phyloP scores from a whole-genome alignment of 1,284 basidiomycete species.

The Pterula multifida region DNA sequence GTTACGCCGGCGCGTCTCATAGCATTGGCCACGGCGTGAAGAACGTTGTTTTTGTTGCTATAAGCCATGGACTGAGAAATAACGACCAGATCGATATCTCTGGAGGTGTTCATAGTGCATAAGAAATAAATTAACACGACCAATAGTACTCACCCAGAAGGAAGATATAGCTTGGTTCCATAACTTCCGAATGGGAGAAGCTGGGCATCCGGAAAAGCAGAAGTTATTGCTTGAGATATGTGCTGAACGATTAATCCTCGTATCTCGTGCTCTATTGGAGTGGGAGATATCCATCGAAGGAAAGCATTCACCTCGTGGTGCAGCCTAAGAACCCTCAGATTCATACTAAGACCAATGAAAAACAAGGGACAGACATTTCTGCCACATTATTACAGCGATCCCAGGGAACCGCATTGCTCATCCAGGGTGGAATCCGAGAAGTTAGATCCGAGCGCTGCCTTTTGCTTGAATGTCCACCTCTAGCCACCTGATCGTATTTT shows the following conservation, averaged over 20 bases:
- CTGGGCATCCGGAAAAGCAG: constrained; percentile 68
- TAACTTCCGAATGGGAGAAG: constrained; percentile 89
- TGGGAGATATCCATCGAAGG: constrained; percentile 80
- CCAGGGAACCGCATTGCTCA: constrained; percentile 59
- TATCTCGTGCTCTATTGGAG: constrained; percentile 74
- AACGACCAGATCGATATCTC: constrained; percentile 72
- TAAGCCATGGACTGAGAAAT: constrained; percentile 54
- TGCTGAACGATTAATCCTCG: constrained; percentile 67
- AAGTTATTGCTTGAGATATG: constrained; percentile 57
- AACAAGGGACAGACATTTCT: constrained; percentile 49
- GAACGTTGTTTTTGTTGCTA: constrained; percentile 42
- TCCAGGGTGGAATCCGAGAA: constrained; percentile 70
- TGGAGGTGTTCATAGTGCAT: constrained; percentile 16
- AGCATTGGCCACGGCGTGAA: constrained; percentile 52
- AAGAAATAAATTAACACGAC: constrained; percentile 1
- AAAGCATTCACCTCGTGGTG: constrained; percentile 82
- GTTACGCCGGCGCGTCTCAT: constrained; percentile 53
- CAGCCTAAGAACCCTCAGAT: constrained; percentile 50
- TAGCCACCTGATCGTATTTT: constrained; percentile 21
- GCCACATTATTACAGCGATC: constrained; percentile 67
- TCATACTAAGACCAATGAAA: constrained; percentile 8
- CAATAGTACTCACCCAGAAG: constrained; percentile 62
- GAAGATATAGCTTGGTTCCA: constrained; percentile 90
- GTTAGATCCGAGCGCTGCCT: constrained; percentile 47
- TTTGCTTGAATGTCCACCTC: constrained; percentile 41